phyloP scores from a whole-genome alignment of 2,329 filamentous ascomycete genomes.

The Bipolaris zeicola region DNA sequence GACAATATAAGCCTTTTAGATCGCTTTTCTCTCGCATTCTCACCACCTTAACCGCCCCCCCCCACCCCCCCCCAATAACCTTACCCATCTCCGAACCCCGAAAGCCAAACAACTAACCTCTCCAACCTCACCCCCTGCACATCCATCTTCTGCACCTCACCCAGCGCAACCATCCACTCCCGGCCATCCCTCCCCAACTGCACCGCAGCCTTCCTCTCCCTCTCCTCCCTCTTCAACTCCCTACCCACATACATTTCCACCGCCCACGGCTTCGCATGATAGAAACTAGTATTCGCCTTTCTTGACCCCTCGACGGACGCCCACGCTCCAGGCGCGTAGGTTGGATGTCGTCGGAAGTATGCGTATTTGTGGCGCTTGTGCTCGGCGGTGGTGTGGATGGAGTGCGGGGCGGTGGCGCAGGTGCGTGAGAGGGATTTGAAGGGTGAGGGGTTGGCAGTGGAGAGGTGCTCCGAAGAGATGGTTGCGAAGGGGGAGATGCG shows the following conservation, averaged over 20 bases:
- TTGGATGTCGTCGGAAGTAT: not conserved
- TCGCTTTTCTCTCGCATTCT: too few species aligned
- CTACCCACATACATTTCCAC: not conserved
- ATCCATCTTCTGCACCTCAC: not conserved
- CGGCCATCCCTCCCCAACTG: slow-evolving; percentile 11
- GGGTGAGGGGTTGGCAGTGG: slow-evolving; percentile 9
- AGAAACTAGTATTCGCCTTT: slow-evolving; percentile 21
- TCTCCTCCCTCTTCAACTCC: slow-evolving; percentile 6
- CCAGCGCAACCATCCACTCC: slow-evolving; percentile 14
- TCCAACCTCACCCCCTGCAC: not conserved
- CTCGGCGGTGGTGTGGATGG: slow-evolving; percentile 7
- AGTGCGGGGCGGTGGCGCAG: slow-evolving; percentile 2
- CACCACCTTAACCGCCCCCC: too few species aligned
- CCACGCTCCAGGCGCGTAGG: slow-evolving; percentile 18
- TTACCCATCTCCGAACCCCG: too few species aligned
- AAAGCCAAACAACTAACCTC: not conserved
- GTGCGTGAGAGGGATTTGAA: slow-evolving; percentile 7
- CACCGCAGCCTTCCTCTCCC: slow-evolving; percentile 6
- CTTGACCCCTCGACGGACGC: slow-evolving; percentile 7
- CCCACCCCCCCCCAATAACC: too few species aligned
- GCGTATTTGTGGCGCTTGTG: slow-evolving; percentile 1
- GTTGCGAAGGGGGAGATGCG: slow-evolving; percentile 11
- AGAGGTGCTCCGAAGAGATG: slow-evolving; percentile 15
- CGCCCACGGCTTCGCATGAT: not conserved
- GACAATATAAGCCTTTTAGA: too few species aligned